A percentile compares a stretch with the other conserved stretches of the same genome.
phyloP scores from a whole-genome alignment of 73 alveolate genomes.

The Tetrahymena malaccensis region DNA sequence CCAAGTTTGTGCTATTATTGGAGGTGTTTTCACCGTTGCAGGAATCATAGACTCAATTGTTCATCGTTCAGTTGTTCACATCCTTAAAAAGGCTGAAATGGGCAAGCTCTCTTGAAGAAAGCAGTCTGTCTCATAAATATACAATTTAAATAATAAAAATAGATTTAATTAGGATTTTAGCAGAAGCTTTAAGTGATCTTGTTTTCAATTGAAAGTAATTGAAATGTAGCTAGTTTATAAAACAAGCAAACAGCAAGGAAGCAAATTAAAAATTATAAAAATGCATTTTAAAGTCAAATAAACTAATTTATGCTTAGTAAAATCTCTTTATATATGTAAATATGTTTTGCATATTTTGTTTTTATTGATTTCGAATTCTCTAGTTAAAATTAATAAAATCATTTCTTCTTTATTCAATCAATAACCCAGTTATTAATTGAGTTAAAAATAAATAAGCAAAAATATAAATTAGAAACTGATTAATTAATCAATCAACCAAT shows the following conservation, averaged over 20 bases:
- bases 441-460: too few relatives aligned
- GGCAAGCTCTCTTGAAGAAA: slow-evolving; percentile 55
- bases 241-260: neutral
- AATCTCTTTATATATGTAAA: neutral
- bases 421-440: too few relatives aligned
- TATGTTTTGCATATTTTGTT: neutral
- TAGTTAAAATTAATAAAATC: neutral
- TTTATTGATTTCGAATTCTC: neutral
- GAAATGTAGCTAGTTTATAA: neutral
- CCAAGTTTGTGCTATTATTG: slow-evolving; percentile 94
- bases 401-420: neutral
- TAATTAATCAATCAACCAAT: too few relatives aligned
- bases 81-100: slow-evolving; percentile 53
- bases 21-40: slow-evolving; percentile 97
- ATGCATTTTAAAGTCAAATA: neutral
- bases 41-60: slow-evolving; percentile 82
- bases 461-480: too few relatives aligned
- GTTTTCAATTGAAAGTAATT: neutral
- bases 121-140: neutral
- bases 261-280: too few relatives aligned
- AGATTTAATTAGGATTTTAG: neutral
- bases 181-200: neutral
- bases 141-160: neutral
- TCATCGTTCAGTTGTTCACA: slow-evolving; percentile 47
- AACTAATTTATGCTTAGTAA: neutral